Evolutionary conservation across 305 asterid genomes (phyloP), one percentile per base, ranked within the genome.

Genomic region (Rubia peregrina): DNA sequence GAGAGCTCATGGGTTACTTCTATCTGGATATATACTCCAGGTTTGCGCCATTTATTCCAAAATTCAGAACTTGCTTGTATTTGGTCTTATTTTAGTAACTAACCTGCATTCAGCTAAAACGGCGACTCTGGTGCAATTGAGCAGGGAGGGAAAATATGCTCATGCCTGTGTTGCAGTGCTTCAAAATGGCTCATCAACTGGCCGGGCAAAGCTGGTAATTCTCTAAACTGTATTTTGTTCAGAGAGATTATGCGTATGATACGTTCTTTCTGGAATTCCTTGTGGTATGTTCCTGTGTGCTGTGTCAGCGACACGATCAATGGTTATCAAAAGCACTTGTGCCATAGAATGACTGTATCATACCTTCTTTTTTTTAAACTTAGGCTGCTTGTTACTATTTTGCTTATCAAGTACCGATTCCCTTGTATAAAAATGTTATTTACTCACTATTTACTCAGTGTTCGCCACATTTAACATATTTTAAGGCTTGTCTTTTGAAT

Each of bases 121-220:
- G 76, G 69, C 77, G 71, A 56, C 22, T 76, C 21, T 62, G 41
- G 76, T 77, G 70, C 79, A 42, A 73, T 77, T 65, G 67, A 80
- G 55, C 86, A 91, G 99, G 91, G 95, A 84, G 71, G 98, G 90
- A 57, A 94, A 94, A 84, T 91, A 88, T 81, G 86, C 88, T 66
- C 98, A 89, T 70, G 89, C 98, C n/a, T 94, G 99, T 77, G 95
- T 89, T 21, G 86, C 91, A 74, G 76, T 96, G 82, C 96, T 94
- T 74, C 99, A 94, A 83, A 89, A 94, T 82, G 87, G 87, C 79
- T 88, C 92, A 16, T 76, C 56, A 74, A 79, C 77, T 73, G 85
- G 84, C 77, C 81, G 73, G 57, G 59, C 61, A 24, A 87, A 86
- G 85, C 88, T 88, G 97, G 99, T 91, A 88, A 46, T 60, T 55